A percentile compares a stretch with the other conserved stretches of the same genome.
phyloP scores from a whole-genome alignment of 2,329 filamentous ascomycete species.

The Aspergillus sp. region DNA sequence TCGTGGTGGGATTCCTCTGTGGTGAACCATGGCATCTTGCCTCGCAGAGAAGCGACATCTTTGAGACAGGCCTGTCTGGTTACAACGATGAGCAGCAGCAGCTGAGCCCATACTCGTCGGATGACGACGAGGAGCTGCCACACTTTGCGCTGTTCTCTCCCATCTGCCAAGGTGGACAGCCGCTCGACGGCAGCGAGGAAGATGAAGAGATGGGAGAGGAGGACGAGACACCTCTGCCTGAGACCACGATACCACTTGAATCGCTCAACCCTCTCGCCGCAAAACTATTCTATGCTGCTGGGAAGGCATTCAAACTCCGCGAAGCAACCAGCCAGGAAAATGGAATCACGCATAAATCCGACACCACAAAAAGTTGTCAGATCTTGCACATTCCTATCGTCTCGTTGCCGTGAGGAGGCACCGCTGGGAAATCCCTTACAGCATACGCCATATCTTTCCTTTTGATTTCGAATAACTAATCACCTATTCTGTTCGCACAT shows the following conservation, averaged over 20 bases:
- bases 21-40: slow-evolving; percentile 40
- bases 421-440: not conserved
- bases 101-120: slow-evolving; percentile 19
- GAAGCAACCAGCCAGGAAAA: slow-evolving; percentile 10
- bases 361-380: not conserved
- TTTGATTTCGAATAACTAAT: not conserved
- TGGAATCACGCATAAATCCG: not conserved
- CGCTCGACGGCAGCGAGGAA: slow-evolving; percentile 14
- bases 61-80: slow-evolving; percentile 26
- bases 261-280: slow-evolving; percentile 14
- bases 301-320: slow-evolving; percentile 16
- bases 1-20: slow-evolving; percentile 42
- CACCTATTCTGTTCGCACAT: slow-evolving; percentile 6
- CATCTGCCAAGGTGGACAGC: slow-evolving; percentile 20
- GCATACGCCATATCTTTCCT: not conserved
- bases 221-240: slow-evolving; percentile 2
- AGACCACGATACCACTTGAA: slow-evolving; percentile 6
- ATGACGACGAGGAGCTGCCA: slow-evolving; percentile 17
- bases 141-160: slow-evolving; percentile 22
- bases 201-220: slow-evolving; percentile 11
- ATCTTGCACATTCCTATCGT: slow-evolving; percentile 8
- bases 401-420: not conserved
- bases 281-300: slow-evolving; percentile 16
- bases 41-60: slow-evolving; percentile 31
- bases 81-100: slow-evolving; percentile 21